Evolutionary conservation across 2,329 filamentous ascomycete species (phyloP), one percentile per base, ranked within the genome.

Genomic region (Nakataea oryzae): DNA sequence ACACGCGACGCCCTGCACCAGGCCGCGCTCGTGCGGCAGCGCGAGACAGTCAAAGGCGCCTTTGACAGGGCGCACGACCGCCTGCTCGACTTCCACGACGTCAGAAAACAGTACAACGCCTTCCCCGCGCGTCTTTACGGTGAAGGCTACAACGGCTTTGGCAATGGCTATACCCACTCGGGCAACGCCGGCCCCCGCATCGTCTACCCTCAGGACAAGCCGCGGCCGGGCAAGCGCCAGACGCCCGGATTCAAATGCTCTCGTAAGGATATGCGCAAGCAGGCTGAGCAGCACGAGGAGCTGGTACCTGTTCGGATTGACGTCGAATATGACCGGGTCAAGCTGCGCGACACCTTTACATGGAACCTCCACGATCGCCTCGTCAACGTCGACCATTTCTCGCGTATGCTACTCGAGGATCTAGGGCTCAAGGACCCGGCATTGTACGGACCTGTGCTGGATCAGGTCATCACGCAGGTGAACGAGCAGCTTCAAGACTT

Each of bases 301-400:
- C 79, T 99, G 61, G 90, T 97, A 1, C 95, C 95, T 3, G 84
- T 99, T 66, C 86, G 95, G 58, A 77, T 99, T 62, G 95, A 99
- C 69, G 90, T 97, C 59, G 95, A 99, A 70, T 90, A 90, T 83
- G 93, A 97, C 67, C 96, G 96, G 77, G 85, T 97, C 69, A 95
- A 95, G 75, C 81, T 99, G 64, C 89, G 95, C 73, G 95, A 99
- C 74, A 97, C 95, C 0, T 97, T 99, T 68, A 97, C 95, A 3
- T 99, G 93, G 93, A 99, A 99, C 74, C 81, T 97, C 47, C 91
- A 97, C 76, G 95, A 99, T 73, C 88, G 93, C 63, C 82, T 95
- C 14, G 84, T 96, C 3, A 82, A 85, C 27, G 85, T 88, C 26
- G 89, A 96, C 63, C 74, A 95, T 13, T 97, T 97, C 73, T 90